Conservation (phyloP, 257 asterid species). For the Solanum pennellii region DNA sequence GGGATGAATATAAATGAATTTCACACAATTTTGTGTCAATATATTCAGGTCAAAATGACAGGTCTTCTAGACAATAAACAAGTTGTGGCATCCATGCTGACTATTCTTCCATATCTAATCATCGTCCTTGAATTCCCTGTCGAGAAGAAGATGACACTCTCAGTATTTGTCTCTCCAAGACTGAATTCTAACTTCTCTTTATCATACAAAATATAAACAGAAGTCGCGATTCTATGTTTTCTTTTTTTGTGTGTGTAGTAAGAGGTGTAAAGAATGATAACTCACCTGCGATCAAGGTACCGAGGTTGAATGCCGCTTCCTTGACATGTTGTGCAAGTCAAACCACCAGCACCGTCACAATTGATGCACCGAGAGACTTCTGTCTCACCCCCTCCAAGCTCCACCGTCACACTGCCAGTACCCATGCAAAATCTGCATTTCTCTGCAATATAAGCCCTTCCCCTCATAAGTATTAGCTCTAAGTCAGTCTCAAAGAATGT, state of each 20-base stretch:
- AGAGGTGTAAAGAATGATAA: neutral
- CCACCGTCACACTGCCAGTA: conserved; percentile 58
- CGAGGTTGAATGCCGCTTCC: conserved; percentile 98
- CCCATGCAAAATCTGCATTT: conserved; percentile 85
- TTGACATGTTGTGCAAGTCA: conserved; percentile 98
- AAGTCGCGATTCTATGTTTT: neutral
- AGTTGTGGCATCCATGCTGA: neutral
- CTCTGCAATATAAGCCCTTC: conserved; percentile 32
- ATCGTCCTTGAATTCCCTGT: conserved; percentile 95
- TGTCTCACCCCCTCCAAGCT: conserved; percentile 70
- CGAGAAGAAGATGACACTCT: neutral
- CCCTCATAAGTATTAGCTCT: neutral
- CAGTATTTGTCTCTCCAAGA: neutral
- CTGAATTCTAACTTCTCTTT: neutral
- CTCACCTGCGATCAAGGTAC: conserved; percentile 93
- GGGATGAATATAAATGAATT: neutral
- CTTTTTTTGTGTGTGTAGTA: neutral
- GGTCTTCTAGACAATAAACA: neutral
- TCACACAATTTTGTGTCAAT: neutral
- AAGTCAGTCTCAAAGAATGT: neutral
- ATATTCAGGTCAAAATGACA: neutral
- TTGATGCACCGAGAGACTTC: conserved; percentile 84
- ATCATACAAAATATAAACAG: neutral
- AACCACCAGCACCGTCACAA: conserved; percentile 74
- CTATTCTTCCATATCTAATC: conserved; percentile 26